phyloP scores from a whole-genome alignment of 1,284 basidiomycete species.

The Trichosporon sp. region DNA sequence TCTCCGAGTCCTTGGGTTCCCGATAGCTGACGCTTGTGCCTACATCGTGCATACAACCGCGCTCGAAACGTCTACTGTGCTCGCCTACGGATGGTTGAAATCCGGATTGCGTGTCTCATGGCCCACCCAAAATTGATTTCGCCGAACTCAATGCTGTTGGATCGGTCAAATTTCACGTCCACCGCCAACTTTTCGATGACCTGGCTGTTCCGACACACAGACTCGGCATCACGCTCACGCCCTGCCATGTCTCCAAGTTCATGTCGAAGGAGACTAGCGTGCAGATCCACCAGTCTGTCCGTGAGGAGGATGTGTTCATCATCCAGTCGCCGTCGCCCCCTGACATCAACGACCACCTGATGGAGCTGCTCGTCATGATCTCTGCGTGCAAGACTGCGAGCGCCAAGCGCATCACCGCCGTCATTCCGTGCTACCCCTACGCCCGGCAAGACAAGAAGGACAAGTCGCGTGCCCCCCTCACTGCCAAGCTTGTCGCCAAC shows the following conservation, averaged over 20 bases:
- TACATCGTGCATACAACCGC: background rate
- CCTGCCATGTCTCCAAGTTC: slow-evolving; percentile 91
- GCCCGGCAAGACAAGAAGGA: slow-evolving; percentile 98
- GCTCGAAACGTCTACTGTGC: background rate
- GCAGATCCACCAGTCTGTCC: slow-evolving; percentile 89
- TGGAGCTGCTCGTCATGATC: slow-evolving; percentile 61
- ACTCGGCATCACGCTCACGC: slow-evolving; percentile 86
- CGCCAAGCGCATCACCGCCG: slow-evolving; percentile 93
- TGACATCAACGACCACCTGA: slow-evolving; percentile 59
- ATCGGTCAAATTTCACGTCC: slow-evolving; percentile 12
- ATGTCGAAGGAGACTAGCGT: slow-evolving; percentile 93
- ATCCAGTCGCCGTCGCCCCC: slow-evolving; percentile 66
- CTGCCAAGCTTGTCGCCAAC: slow-evolving; percentile 94
- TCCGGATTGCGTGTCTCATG: background rate
- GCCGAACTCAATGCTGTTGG: background rate
- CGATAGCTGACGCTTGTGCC: slow-evolving; percentile 15
- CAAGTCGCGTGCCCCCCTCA: slow-evolving; percentile 93
- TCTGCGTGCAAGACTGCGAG: slow-evolving; percentile 94
- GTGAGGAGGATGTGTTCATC: slow-evolving; percentile 97
- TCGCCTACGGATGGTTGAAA: background rate
- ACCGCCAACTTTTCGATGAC: slow-evolving; percentile 5
- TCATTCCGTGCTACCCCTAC: slow-evolving; percentile 97
- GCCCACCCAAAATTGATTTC: slow-evolving; percentile 1
- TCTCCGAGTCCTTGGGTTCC: background rate
- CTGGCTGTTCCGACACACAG: slow-evolving; percentile 58